Conservation (phyloP, 2,329 filamentous ascomycete genomes). For the Paraphoma chrysanthemicola region DNA sequence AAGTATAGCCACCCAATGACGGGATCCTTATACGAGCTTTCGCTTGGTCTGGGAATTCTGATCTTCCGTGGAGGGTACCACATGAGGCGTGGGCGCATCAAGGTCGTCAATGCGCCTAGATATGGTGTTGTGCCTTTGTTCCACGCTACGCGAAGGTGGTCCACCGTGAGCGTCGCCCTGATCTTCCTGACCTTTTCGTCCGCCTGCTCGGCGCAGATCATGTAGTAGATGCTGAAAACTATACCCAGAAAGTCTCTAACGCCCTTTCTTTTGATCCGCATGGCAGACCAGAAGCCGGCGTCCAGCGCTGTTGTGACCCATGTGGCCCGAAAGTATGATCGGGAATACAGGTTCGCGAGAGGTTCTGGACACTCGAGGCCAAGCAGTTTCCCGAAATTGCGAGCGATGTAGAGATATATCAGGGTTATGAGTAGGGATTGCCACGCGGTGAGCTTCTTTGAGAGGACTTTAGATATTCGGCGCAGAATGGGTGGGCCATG, state of each 20-base stretch:
- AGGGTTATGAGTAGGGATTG: constrained; percentile 87
- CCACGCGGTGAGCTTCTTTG: constrained; percentile 80
- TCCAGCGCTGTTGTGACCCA: constrained; percentile 96
- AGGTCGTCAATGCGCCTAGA: constrained; percentile 71
- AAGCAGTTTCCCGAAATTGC: constrained; percentile 92
- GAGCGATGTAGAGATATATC: constrained; percentile 86
- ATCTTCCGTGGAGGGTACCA: constrained; percentile 82
- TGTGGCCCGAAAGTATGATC: constrained; percentile 92
- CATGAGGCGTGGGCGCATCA: constrained; percentile 81
- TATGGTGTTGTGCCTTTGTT: constrained; percentile 94
- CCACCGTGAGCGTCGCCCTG: constrained; percentile 82
- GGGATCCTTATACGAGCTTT: constrained; percentile 83
- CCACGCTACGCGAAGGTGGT: constrained; percentile 92
- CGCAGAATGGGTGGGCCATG: constrained; percentile 85
- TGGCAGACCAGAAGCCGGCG: constrained; percentile 97
- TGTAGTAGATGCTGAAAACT: constrained; percentile 86
- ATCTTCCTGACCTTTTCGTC: constrained; percentile 97
- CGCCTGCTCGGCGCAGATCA: constrained; percentile 90
- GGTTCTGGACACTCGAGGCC: constrained; percentile 93
- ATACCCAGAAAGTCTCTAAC: constrained; percentile 82
- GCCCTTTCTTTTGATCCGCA: constrained; percentile 85
- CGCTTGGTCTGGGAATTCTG: constrained; percentile 79
- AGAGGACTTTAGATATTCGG: constrained; percentile 73
- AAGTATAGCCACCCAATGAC: constrained; percentile 92
- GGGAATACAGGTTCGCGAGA: constrained; percentile 89